Evolutionary conservation across 257 asterid genomes (phyloP), one percentile per base, ranked within the genome.

Genomic region (Nyctanthes arbortristis): DNA sequence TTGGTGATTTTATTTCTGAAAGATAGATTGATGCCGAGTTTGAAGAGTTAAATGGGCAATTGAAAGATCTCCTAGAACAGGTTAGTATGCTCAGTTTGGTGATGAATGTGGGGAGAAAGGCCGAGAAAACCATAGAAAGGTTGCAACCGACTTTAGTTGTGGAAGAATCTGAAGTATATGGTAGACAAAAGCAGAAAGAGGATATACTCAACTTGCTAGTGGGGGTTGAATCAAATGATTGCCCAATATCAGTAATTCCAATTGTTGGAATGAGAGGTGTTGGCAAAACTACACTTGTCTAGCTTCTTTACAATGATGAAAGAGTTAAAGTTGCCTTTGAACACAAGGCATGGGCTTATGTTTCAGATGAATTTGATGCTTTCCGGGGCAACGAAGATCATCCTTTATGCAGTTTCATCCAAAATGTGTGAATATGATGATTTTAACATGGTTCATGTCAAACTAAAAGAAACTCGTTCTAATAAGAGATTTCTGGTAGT

Each of bases 261-360:
- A 59, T 73, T 31, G 66, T 69, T 35, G 82, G 81, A 13, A 45
- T 66, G 74, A 73, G 63, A 8, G 61, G 70, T 6, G 47, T 66
- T 11, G 61, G 70, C 57, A 61, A 74, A 64, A 74, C 70, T 0
- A 74, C 75, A 1, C 59, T 74, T 34, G 79, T 66, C 30, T 69
- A 68, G 39, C 31, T 58, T 5, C 33, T 75, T 2, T 75, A 68
- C 29, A 55, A 69, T 34, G 67, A 75, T 5, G 27, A 55, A 2
- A 63, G 25, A 10, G 61, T 75, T 37, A 37, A 37, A 16, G 0
- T 12, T 0, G 2, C 54, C 10, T 75, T 61, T 22, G 43, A 0
- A 35, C 22, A 29, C 1, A 68, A 12, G 43, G 79, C 40, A 4
- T 75, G 79, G 79, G 32, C 32, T 1, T 54, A 54, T 69, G 75